Base-by-base conservation (phyloP, 371 early-diverging fungal species). In the Apophysomyces trapeziformis region DNA sequence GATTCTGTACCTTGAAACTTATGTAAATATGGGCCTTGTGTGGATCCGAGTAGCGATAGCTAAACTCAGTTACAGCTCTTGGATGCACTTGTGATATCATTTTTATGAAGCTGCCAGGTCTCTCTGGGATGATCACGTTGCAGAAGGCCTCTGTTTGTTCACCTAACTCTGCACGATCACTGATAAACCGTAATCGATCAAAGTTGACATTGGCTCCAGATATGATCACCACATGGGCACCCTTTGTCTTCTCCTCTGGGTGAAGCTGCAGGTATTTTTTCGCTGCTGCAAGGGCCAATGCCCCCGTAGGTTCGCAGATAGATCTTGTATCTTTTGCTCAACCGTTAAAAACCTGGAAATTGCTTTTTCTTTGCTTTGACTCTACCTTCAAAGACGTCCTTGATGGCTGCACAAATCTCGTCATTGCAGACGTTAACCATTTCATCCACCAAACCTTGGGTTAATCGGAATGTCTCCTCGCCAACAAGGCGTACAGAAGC, bases 171-270 rank as follows among this genome's bases (percentile, higher is more conserved):
- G 97, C 95, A 60, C 97, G 92, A 72, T 97, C 97, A 14, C 96
- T 95, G 12, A 99, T 96, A 69, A 97, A 98, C 21, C 97, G 87
- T 16, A 99, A 82, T 5, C 97, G 90, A 73, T 96, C 95, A 87
- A 97, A 99, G 81, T 97, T 95, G 90, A 97, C 97, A 80, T 99
- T 99, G 58, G 99, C 99, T 14, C 99, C 99, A 11, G 91, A 90
- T 44, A 92, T 81, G 63, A 96, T 87, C 9, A 93, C 90, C 4
- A 96, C 86, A 62, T 92, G 90, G 7, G 86, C 80, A 5, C 85
- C 75, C 9, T 77, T 75, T 36, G 82, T 60, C 57, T 77, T 72
- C 9, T 73, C 64, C 50, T 78, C 75, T 1, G 84, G 84, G 32
- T 80, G 66, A 0, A 64, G n/a, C 14, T 67, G 57, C 58, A 90